Conservation (phyloP, 1,139 yeast species). For the Lodderomyces oxycetoniae region DNA sequence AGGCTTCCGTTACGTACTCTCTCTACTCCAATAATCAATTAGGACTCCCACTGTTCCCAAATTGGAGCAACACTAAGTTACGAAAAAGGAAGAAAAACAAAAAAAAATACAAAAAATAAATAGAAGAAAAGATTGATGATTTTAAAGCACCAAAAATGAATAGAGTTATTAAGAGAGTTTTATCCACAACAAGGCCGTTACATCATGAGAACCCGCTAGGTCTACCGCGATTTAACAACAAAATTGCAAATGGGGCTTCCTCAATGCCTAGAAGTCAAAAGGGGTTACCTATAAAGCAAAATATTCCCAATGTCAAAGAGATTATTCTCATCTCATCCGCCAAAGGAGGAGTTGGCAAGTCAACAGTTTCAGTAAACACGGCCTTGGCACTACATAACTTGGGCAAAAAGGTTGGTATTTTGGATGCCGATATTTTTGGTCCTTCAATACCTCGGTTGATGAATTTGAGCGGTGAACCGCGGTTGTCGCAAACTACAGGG, state of each 20-base stretch:
- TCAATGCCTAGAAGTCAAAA: slow-evolving; percentile 33
- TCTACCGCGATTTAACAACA: slow-evolving; percentile 36
- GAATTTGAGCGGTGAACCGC: slow-evolving; percentile 62
- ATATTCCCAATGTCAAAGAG: slow-evolving; percentile 56
- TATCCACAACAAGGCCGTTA: slow-evolving; percentile 1
- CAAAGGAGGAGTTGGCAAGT: slow-evolving; percentile 71
- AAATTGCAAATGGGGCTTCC: slow-evolving; percentile 13
- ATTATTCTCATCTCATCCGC: slow-evolving; percentile 73
- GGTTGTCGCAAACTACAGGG: slow-evolving; percentile 46
- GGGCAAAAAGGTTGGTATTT: slow-evolving; percentile 61
- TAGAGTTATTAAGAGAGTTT: too few relatives aligned
- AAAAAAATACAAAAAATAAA: too few relatives aligned
- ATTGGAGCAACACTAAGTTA: too few relatives aligned
- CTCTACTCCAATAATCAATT: too few relatives aligned
- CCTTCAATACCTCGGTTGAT: slow-evolving; percentile 75
- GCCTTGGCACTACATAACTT: slow-evolving; percentile 56
- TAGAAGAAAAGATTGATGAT: too few relatives aligned
- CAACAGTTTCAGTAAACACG: slow-evolving; percentile 58
- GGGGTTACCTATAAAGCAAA: slow-evolving; percentile 52
- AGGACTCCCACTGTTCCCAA: too few relatives aligned
- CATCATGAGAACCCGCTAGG: slow-evolving; percentile 43
- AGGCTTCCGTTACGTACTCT: too few relatives aligned
- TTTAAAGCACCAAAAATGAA: too few relatives aligned
- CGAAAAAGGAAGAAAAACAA: too few relatives aligned
- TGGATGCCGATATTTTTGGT: slow-evolving; percentile 82